Percentiles rank a stretch among this genome's conserved stretches.
Conservation (phyloP, 768 basidiomycete genomes). For the Lyophyllum atratum region DNA sequence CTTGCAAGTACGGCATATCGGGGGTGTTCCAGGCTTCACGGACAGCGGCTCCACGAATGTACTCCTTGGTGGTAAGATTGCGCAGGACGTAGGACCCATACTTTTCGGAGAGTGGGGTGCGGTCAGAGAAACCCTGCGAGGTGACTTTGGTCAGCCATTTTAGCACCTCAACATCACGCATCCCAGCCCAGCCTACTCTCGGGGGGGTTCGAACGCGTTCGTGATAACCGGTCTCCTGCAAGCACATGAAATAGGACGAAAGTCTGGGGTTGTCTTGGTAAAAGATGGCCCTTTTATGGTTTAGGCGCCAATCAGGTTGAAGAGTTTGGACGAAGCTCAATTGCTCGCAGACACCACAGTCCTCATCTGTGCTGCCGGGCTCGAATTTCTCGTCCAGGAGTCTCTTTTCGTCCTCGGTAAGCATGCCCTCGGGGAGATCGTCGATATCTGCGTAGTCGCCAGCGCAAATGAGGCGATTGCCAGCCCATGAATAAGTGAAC, state of each 20-base stretch:
- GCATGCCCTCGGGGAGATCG: constrained; percentile 7
- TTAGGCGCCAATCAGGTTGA: too few species aligned
- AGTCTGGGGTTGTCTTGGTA: too few species aligned
- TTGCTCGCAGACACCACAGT: not conserved
- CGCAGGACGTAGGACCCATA: not conserved
- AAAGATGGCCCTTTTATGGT: not conserved
- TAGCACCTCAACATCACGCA: too few species aligned
- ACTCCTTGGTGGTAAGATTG: constrained; percentile 4
- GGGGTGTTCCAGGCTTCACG: not conserved
- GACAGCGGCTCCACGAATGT: not conserved
- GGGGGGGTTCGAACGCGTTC: too few species aligned
- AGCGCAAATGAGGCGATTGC: constrained; percentile 22
- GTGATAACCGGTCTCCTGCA: too few species aligned
- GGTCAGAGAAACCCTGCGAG: too few species aligned
- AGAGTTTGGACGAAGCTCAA: too few species aligned
- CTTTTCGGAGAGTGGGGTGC: not conserved
- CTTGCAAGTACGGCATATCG: not conserved
- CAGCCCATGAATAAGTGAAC: constrained; percentile 15
- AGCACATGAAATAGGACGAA: too few species aligned
- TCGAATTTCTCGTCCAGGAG: not conserved
- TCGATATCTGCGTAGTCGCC: constrained; percentile 11
- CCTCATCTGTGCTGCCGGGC: not conserved
- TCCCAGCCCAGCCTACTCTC: too few species aligned
- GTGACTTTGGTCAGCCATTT: too few species aligned
- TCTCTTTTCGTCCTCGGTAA: constrained; percentile 2